Evolutionary conservation across 495 filamentous ascomycete genomes (phyloP).

Genomic region (Hypoxylon fragiforme): DNA sequence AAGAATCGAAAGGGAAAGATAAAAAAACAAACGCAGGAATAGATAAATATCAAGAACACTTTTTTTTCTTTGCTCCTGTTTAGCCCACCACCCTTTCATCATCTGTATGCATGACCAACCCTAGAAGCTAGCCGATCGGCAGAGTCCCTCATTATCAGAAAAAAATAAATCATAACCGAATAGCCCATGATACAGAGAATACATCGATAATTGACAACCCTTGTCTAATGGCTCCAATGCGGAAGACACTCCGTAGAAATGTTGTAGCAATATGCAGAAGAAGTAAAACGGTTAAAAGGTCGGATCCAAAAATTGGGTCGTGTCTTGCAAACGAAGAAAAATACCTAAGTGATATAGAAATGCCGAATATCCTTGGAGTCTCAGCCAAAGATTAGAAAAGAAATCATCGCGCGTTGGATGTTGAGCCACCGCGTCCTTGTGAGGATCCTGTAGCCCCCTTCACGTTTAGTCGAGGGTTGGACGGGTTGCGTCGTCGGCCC

Average conservation of each 20-base stretch:
- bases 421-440: constrained; percentile 13
- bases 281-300: constrained; percentile 3
- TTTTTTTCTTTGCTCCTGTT: constrained; percentile 7
- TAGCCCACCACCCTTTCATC: not conserved
- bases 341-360: constrained; percentile 5
- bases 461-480: constrained; percentile 19
- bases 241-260: constrained; percentile 5
- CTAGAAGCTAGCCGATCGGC: too few species aligned
- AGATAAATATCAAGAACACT: constrained; percentile 3
- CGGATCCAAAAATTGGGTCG: constrained; percentile 2
- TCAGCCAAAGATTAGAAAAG: not conserved
- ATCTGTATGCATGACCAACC: not conserved
- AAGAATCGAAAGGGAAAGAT: constrained; percentile 10
- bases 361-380: not conserved
- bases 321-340: constrained; percentile 2
- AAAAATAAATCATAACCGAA: constrained; percentile 18
- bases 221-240: constrained; percentile 3
- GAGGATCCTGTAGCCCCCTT: not conserved
- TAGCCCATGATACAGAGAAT: constrained; percentile 12
- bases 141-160: constrained; percentile 7
- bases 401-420: constrained; percentile 11
- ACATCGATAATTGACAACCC: constrained; percentile 1
- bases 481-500: constrained; percentile 24
- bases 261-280: constrained; percentile 2
- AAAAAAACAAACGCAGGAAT: not conserved